Evolutionary conservation across 306 rosid genomes (phyloP), one percentile per base, ranked within the genome.

Genomic region (Cyclanthera cordifolia): DNA sequence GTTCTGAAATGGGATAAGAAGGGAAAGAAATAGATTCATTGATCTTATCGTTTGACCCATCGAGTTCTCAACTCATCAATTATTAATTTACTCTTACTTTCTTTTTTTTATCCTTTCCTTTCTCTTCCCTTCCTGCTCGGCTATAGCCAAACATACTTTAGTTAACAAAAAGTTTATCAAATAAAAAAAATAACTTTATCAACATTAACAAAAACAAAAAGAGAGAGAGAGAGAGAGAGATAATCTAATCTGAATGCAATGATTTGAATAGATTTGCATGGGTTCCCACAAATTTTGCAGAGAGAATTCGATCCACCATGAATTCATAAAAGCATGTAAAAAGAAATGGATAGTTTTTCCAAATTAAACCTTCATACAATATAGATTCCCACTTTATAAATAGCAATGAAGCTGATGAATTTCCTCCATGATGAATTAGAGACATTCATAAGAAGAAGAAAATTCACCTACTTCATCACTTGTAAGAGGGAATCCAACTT

Each of bases 401-500:
- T 27, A 75, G 86, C 50, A 83, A 87, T 89, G 98, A 92, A 92
- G 98, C 80, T 60, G 85, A 88, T 48, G 81, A 92, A 84, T 92
- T 92, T 89, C 85, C 95, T 76, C 85, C 90, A 23, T 60, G 85
- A 88, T 48, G 79, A 89, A 83, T 92, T 92, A n/a, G n/a, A n/a
- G n/a, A 85, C 85, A 93, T 75, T 85, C 90, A 32, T 3, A 32
- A 32, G 5, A 32, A 23, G 46, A 85, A 89, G 89, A 86, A 92
- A 93, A 93, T 87, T 93, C 89, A 80, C 79, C 85, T 76, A 79
- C 94, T 89, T 93, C 98, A 86, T 85, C 87, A 77, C 95, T 75
- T 85, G 69, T 69, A n/a, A n/a, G n/a, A n/a, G 79, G 86, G 32
- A 79, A 81, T 79, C 68, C 64, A 12, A 70, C 76, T 83, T 82